phyloP scores from a whole-genome alignment of 257 asterid species.

The Solanum peruvianum region DNA sequence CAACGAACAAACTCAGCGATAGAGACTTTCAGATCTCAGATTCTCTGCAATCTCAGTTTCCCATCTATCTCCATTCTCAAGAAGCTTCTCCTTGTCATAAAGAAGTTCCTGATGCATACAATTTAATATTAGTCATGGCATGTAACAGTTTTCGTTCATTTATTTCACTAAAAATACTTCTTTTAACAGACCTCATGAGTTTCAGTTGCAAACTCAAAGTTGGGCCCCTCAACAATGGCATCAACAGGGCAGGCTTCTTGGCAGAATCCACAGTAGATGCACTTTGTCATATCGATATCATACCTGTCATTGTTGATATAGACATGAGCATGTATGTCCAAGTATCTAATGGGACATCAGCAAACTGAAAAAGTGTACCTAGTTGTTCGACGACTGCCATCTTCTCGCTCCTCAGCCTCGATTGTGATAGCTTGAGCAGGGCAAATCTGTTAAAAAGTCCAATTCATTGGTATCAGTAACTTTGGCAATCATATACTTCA shows the following conservation, averaged over 20 bases:
- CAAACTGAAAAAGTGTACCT: slow-evolving; percentile 24
- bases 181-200: slow-evolving; percentile 64
- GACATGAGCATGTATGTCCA: background rate
- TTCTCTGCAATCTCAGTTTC: slow-evolving; percentile 94
- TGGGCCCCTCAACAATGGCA: slow-evolving; percentile 97
- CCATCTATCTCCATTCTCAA: slow-evolving; percentile 95
- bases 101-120: slow-evolving; percentile 54
- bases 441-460: slow-evolving; percentile 38
- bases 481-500: background rate
- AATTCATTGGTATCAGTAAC: background rate
- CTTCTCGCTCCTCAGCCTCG: slow-evolving; percentile 97
- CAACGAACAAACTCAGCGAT: slow-evolving; percentile 34
- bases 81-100: slow-evolving; percentile 91
- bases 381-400: slow-evolving; percentile 94
- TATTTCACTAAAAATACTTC: background rate
- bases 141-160: background rate
- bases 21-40: slow-evolving; percentile 86
- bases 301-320: slow-evolving; percentile 32
- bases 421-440: slow-evolving; percentile 97
- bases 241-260: slow-evolving; percentile 99
- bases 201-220: slow-evolving; percentile 92
- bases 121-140: background rate
- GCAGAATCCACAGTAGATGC: slow-evolving; percentile 96
- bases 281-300: slow-evolving; percentile 97
- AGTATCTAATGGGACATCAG: background rate